Evolutionary conservation across 257 asterid genomes (phyloP).

Genomic region (Jacaranda mimosifolia): DNA sequence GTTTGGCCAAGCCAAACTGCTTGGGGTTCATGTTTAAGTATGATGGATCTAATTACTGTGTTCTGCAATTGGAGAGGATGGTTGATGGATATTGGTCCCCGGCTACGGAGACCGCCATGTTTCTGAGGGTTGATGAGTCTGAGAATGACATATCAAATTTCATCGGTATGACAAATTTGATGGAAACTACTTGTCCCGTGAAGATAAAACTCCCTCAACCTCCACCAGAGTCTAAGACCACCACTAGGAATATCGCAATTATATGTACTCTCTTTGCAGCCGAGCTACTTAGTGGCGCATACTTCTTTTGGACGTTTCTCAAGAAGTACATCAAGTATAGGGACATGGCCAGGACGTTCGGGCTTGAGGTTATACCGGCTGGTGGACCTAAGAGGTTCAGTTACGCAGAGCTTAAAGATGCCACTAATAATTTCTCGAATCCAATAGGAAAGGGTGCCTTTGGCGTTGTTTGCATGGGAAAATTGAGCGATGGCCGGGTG

Average conservation of each 20-base stretch:
- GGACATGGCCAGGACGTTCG: slow-evolving; percentile 91
- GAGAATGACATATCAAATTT: slow-evolving; percentile 59
- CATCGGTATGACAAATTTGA: slow-evolving; percentile 64
- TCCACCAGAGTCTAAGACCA: slow-evolving; percentile 59
- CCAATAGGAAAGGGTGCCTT: slow-evolving; percentile 83
- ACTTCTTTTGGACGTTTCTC: slow-evolving; percentile 80
- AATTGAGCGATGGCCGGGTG: slow-evolving; percentile 72
- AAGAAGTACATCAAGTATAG: slow-evolving; percentile 83
- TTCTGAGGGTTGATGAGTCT: slow-evolving; percentile 65
- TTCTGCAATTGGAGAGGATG: slow-evolving; percentile 62
- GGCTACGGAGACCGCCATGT: slow-evolving; percentile 54
- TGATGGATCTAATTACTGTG: slow-evolving; percentile 70
- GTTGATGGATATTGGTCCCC: slow-evolving; percentile 82
- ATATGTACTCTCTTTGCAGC: slow-evolving; percentile 68
- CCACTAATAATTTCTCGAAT: slow-evolving; percentile 65
- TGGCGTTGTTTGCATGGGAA: slow-evolving; percentile 78
- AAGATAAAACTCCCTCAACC: slow-evolving; percentile 74
- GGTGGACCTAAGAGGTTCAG: slow-evolving; percentile 86
- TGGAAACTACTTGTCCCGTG: slow-evolving; percentile 76
- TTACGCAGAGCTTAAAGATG: slow-evolving; percentile 65
- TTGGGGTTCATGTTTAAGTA: slow-evolving; percentile 76
- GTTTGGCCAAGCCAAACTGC: slow-evolving; percentile 48
- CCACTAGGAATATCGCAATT: slow-evolving; percentile 70
- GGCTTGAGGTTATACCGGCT: slow-evolving; percentile 81
- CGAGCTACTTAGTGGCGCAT: slow-evolving; percentile 76